These are phyloP conservation scores for Ophiocordyceps unilateralis DNA, from an alignment of 2,329 filamentous ascomycete genomes.

Conservation along the genomic window DNA sequence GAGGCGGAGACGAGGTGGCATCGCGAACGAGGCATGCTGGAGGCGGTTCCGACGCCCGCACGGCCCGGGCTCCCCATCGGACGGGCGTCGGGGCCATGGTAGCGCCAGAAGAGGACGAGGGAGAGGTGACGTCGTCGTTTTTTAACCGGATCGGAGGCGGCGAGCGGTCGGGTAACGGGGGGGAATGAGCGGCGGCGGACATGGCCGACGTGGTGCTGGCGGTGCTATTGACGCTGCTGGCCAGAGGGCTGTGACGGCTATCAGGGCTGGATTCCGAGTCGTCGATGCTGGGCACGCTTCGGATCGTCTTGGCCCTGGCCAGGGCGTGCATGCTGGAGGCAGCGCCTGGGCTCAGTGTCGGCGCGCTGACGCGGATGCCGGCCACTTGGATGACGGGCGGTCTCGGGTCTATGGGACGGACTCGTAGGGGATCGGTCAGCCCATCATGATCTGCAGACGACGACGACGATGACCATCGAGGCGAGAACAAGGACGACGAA, in stretches of 20 bases:
- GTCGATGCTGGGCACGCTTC: slow-evolving; percentile 39
- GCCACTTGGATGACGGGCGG: slow-evolving; percentile 5
- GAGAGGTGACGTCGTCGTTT: slow-evolving; percentile 7
- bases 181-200: slow-evolving; percentile 15
- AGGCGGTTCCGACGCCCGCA: background rate
- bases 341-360: slow-evolving; percentile 16
- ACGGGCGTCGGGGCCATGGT: slow-evolving; percentile 8
- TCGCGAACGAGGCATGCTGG: background rate
- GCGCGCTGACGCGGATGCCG: slow-evolving; percentile 9
- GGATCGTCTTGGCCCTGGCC: slow-evolving; percentile 29
- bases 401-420: slow-evolving; percentile 5
- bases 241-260: slow-evolving; percentile 33
- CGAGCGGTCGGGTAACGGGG: slow-evolving; percentile 12
- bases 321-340: slow-evolving; percentile 15
- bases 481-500: too few species aligned
- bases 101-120: background rate
- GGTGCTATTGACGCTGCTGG: slow-evolving; percentile 38
- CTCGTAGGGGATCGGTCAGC: background rate
- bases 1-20: background rate
- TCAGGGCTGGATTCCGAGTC: slow-evolving; percentile 27
- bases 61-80: slow-evolving; percentile 10
- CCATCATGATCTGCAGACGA: background rate
- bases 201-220: slow-evolving; percentile 27
- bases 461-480: too few species aligned
- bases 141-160: slow-evolving; percentile 20